Percentiles rank a stretch among this genome's conserved stretches.
phyloP scores from a whole-genome alignment of 2,329 filamentous ascomycete species.

The Dissoconium aciculare region DNA sequence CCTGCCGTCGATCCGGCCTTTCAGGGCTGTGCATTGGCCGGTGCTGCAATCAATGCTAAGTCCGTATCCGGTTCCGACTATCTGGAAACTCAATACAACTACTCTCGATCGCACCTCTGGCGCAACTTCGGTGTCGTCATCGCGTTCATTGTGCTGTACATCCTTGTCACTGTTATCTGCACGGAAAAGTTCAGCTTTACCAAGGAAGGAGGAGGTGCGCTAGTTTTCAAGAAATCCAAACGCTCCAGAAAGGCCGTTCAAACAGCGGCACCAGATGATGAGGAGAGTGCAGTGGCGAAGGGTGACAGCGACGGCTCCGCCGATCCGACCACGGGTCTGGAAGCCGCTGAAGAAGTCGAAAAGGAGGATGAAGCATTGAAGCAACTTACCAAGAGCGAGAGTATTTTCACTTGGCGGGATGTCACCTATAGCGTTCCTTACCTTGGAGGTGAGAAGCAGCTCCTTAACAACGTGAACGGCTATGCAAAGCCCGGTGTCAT shows the following conservation, averaged over 20 bases:
- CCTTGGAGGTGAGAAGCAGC: slow-evolving; percentile 44
- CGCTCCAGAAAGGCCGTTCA: slow-evolving; percentile 42
- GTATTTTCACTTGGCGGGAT: slow-evolving; percentile 56
- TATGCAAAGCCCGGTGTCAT: slow-evolving; percentile 69
- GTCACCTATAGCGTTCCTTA: slow-evolving; percentile 61
- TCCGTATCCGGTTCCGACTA: slow-evolving; percentile 42
- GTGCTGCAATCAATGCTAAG: slow-evolving; percentile 38
- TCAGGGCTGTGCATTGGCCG: slow-evolving; percentile 48
- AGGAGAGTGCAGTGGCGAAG: slow-evolving; percentile 37
- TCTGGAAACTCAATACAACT: slow-evolving; percentile 40
- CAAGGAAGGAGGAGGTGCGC: slow-evolving; percentile 47
- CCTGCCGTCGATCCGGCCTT: slow-evolving; percentile 39
- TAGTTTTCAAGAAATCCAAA: slow-evolving; percentile 57
- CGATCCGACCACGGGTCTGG: slow-evolving; percentile 18
- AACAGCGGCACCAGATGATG: slow-evolving; percentile 35
- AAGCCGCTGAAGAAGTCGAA: slow-evolving; percentile 17
- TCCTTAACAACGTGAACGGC: slow-evolving; percentile 56
- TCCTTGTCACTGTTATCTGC: slow-evolving; percentile 54
- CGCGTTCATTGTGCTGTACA: slow-evolving; percentile 60
- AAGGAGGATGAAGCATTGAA: slow-evolving; percentile 30
- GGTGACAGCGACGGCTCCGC: slow-evolving; percentile 21
- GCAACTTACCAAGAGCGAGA: slow-evolving; percentile 42
- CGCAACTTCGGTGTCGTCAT: slow-evolving; percentile 67
- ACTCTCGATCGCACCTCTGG: slow-evolving; percentile 44
- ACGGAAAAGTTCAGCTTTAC: slow-evolving; percentile 54